phyloP scores from a whole-genome alignment of 768 basidiomycete species.

The Tremella fuciformis region DNA sequence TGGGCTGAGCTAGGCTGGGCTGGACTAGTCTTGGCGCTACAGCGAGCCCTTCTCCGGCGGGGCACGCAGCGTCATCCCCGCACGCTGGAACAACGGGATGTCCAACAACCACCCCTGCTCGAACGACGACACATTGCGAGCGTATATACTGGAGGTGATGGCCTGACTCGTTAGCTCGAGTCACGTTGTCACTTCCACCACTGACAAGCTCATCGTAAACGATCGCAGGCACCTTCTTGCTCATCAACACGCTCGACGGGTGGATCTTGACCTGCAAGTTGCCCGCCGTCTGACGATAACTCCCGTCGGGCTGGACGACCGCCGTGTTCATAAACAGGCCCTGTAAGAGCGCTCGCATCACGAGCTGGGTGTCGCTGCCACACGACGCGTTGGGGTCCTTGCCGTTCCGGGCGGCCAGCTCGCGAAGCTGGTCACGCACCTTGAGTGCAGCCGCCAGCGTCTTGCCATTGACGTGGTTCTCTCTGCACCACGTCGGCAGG shows the following conservation, averaged over 20 bases:
- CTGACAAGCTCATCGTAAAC: conserved; percentile 90
- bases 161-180: conserved; percentile 49
- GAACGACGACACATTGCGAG: conserved; percentile 82
- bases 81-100: conserved; percentile 34
- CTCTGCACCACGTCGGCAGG: conserved; percentile 71
- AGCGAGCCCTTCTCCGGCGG: not conserved
- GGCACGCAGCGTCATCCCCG: conserved; percentile 12
- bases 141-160: conserved; percentile 64
- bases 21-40: too few relatives aligned
- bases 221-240: conserved; percentile 79
- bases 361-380: conserved; percentile 65
- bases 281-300: conserved; percentile 67
- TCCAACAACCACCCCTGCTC: conserved; percentile 59
- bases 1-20: too few relatives aligned
- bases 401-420: conserved; percentile 60
- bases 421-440: conserved; percentile 73
- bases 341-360: conserved; percentile 68
- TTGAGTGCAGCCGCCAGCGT: conserved; percentile 73
- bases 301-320: conserved; percentile 75
- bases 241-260: conserved; percentile 75
- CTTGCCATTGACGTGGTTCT: conserved; percentile 77
- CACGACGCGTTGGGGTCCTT: conserved; percentile 64
- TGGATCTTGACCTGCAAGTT: conserved; percentile 72
- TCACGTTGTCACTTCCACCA: conserved; percentile 12
- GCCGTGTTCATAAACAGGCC: conserved; percentile 83